Conservation (phyloP, 129 eudicot species). For the Helianthus tuberosus region DNA sequence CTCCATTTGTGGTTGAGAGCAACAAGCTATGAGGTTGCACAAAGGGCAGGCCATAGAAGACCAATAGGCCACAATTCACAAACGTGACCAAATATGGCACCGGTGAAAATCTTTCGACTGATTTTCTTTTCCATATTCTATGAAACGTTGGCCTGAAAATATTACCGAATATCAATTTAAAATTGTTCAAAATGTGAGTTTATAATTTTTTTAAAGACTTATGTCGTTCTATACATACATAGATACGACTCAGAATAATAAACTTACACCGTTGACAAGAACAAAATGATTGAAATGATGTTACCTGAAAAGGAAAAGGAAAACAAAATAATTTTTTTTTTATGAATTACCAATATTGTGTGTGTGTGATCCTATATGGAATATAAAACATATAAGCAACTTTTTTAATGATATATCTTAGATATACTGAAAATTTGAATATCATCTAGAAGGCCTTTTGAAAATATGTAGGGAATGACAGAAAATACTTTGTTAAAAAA, state of each 20-base stretch:
- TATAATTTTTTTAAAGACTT: not conserved
- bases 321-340: not conserved
- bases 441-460: not conserved
- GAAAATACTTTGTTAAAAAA: not conserved
- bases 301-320: conserved; percentile 45
- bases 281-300: conserved; percentile 51
- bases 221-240: not conserved
- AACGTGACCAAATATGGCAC: conserved; percentile 75
- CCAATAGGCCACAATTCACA: conserved; percentile 79
- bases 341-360: not conserved
- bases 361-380: not conserved
- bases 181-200: not conserved
- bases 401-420: not conserved
- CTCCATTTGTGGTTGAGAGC: conserved; percentile 70
- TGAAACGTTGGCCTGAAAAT: conserved; percentile 73
- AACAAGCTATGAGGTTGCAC: conserved; percentile 76
- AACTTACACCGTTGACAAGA: conserved; percentile 65
- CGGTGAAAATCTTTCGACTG: conserved; percentile 81
- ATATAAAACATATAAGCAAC: not conserved
- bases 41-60: conserved; percentile 73
- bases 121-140: conserved; percentile 64
- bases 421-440: not conserved
- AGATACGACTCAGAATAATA: not conserved
- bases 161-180: not conserved
- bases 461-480: not conserved